Conservation (phyloP, 495 filamentous ascomycete species). For the Penicillium riverlandense region DNA sequence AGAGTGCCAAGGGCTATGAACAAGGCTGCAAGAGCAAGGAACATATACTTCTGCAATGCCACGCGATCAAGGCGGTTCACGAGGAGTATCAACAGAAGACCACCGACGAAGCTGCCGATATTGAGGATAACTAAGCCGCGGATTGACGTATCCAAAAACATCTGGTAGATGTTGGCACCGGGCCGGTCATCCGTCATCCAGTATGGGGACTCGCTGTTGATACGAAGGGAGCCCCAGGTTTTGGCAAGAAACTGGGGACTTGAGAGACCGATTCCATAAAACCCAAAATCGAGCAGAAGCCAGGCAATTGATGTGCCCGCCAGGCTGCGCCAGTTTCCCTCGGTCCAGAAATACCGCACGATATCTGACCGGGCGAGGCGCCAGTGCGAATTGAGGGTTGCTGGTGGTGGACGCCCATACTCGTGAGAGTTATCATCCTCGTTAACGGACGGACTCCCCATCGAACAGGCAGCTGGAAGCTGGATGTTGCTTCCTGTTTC, state of each 20-base stretch:
- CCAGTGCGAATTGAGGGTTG: conserved; percentile 39
- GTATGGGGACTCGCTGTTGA: conserved; percentile 20
- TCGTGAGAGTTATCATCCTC: conserved; percentile 16
- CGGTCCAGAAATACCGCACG: conserved; percentile 38
- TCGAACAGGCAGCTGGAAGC: conserved; percentile 11
- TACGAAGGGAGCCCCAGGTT: conserved; percentile 33
- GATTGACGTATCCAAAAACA: conserved; percentile 33
- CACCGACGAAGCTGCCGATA: conserved; percentile 40
- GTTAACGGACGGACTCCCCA: conserved; percentile 18
- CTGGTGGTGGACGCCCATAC: conserved; percentile 17
- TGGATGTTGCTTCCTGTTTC: conserved; percentile 11
- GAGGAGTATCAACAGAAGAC: conserved; percentile 34
- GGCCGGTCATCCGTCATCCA: conserved; percentile 32
- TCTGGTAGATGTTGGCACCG: conserved; percentile 26
- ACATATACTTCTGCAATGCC: conserved; percentile 40
- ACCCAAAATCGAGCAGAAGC: conserved; percentile 49
- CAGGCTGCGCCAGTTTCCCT: conserved; percentile 47
- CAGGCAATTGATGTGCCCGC: conserved; percentile 41
- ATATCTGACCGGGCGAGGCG: conserved; percentile 35
- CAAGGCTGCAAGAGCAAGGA: conserved; percentile 37
- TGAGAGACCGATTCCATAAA: conserved; percentile 49
- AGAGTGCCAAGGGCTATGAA: conserved; percentile 45
- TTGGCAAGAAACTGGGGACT: conserved; percentile 35
- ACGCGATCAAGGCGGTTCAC: conserved; percentile 41
- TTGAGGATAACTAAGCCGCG: conserved; percentile 36